Base-by-base conservation (phyloP, 768 basidiomycete genomes). In the Suillus subaureus region DNA sequence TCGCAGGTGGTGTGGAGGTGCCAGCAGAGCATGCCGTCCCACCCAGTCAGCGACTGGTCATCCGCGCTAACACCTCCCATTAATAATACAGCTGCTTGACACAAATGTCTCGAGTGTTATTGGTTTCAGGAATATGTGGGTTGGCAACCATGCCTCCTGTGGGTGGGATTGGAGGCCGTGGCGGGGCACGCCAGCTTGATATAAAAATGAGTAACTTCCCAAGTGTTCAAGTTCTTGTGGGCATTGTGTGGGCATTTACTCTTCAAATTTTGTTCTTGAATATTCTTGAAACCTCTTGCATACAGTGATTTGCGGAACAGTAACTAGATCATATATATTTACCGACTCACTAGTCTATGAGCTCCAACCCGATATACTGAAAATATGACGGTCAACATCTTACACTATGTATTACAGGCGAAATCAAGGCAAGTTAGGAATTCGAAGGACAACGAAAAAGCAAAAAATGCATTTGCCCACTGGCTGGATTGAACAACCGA, bases 1-100 rank as follows among this genome's bases (percentile, higher is more conserved):
- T 91, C 51, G 82, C 83, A 51, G 89, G 88, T 13, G 89, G 89
- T 47, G 82, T 87, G 69, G 88, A 90, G 74, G 79, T 81, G 13
- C 73, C 78, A 57, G 69, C 75, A 42, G 80, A 82, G 45, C 78
- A 79, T 67, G 72, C 78, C 40, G 75, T 86, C 33, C 82, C 88
- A 58, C 82, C 83, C 28, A 77, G 81, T 18, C 81, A 83, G 68
- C 77, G 76, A 61, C 74, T 86, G 56, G 58, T 77, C 21, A 78
- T 77, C 60, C 70, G 70, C 55, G 16, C 68, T 26, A 61, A 69
- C 18, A 42, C 57, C 33, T 62, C 70, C 21, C 62, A 63, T 31
- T 62, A 16, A 62, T 31, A n/a, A 40, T 21, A 23, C 37, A 61
- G 23, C 21, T 16, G 11, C 18, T 31, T 55, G 54, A 55, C 33